A percentile compares a stretch with the other conserved stretches of the same genome.
phyloP scores from a whole-genome alignment of 306 rosid species.

The Vicia villosa region DNA sequence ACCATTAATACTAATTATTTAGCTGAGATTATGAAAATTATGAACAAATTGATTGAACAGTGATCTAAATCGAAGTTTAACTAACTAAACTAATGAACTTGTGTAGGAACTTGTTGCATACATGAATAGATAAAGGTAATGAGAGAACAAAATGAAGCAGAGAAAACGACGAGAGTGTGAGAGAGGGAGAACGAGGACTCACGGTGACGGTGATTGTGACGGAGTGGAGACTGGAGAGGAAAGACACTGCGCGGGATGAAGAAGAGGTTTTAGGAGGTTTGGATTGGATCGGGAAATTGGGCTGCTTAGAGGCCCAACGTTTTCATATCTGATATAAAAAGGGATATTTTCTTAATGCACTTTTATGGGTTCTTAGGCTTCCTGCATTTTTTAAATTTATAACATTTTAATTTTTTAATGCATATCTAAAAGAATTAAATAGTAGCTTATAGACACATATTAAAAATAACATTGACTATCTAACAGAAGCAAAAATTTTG shows the following conservation, averaged over 20 bases:
- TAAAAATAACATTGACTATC: too few species aligned
- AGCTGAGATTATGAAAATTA: not conserved
- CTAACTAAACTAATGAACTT: constrained; percentile 20
- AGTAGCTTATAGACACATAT: too few species aligned
- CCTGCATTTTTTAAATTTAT: too few species aligned
- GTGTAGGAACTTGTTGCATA: not conserved
- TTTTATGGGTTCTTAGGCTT: too few species aligned
- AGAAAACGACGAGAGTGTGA: not conserved
- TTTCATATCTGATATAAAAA: too few species aligned
- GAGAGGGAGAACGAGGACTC: constrained; percentile 3
- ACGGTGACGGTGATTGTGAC: not conserved
- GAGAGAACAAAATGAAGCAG: not conserved
- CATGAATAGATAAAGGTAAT: not conserved
- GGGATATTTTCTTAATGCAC: too few species aligned
- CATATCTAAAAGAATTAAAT: too few species aligned
- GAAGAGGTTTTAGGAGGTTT: not conserved
- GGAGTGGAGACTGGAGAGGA: not conserved
- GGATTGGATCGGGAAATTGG: not conserved
- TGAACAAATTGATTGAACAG: not conserved
- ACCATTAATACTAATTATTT: not conserved
- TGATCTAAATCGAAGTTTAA: not conserved
- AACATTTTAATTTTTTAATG: too few species aligned
- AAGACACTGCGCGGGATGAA: not conserved
- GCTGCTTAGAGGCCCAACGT: constrained; percentile 1
- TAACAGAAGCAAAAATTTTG: too few species aligned